A percentile compares a stretch with the other conserved stretches of the same genome.
Conservation (phyloP, 2,329 filamentous ascomycete species). For the Pestalotiopsis sp. region DNA sequence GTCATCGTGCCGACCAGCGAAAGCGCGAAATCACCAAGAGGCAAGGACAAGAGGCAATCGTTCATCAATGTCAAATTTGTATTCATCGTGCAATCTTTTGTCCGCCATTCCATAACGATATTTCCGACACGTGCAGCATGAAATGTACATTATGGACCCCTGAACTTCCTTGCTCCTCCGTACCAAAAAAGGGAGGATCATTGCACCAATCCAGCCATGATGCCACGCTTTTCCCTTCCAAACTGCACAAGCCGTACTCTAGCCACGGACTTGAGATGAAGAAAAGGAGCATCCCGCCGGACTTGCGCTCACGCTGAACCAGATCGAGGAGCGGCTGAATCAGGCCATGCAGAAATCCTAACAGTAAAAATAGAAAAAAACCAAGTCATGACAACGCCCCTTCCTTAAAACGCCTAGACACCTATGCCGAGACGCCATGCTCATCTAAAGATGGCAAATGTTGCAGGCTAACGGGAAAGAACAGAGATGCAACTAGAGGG, state of each 20-base stretch:
- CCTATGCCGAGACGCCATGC: slow-evolving; percentile 20
- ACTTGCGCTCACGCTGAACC: background rate
- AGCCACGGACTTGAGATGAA: background rate
- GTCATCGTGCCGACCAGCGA: no score
- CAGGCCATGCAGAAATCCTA: slow-evolving; percentile 11
- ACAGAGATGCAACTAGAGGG: slow-evolving; percentile 24
- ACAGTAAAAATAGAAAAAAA: slow-evolving; percentile 10
- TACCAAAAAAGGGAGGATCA: background rate
- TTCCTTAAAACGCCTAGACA: slow-evolving; percentile 20
- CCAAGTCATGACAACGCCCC: slow-evolving; percentile 22
- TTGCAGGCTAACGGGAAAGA: slow-evolving; percentile 16
- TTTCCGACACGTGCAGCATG: slow-evolving; percentile 13
- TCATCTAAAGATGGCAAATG: slow-evolving; percentile 17
- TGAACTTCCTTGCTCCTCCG: background rate
- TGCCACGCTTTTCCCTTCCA: background rate
- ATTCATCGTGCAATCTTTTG: slow-evolving; percentile 3
- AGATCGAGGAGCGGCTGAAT: background rate
- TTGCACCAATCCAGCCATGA: slow-evolving; percentile 3
- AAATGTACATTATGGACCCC: slow-evolving; percentile 11
- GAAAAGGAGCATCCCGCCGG: background rate
- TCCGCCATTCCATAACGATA: slow-evolving; percentile 2
- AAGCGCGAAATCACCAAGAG: no score
- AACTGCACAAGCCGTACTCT: slow-evolving; percentile 5
- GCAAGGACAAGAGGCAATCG: no score
- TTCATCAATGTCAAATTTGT: background rate